Evolutionary conservation across 352 stramenopile species (phyloP).

Genomic region (Thraustochytrium striatum): DNA sequence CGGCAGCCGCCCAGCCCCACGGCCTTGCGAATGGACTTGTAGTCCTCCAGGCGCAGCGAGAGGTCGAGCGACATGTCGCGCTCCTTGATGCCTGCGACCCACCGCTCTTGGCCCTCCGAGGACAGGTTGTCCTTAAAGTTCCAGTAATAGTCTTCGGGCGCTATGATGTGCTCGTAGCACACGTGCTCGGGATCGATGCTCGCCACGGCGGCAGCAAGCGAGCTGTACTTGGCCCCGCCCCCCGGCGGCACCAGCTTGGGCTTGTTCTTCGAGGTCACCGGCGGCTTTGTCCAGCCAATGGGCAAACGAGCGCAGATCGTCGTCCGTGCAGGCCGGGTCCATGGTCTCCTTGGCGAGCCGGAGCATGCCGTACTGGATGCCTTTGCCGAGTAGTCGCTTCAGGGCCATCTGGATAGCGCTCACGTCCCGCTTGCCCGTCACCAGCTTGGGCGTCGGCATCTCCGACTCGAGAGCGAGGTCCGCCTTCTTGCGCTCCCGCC

Average conservation of each 20-base stretch:
- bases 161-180: constrained; percentile 3
- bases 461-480: too few relatives aligned
- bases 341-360: neutral
- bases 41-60: neutral
- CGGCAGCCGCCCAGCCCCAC: constrained; percentile 19
- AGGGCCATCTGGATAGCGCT: neutral
- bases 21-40: constrained; percentile 30
- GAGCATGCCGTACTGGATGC: constrained; percentile 18
- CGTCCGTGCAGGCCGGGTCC: neutral
- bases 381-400: constrained; percentile 38
- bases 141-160: constrained; percentile 28
- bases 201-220: neutral
- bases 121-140: constrained; percentile 1
- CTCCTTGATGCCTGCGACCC: neutral
- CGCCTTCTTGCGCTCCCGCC: too few relatives aligned
- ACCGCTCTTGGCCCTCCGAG: neutral
- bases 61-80: neutral
- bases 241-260: constrained; percentile 8
- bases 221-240: constrained; percentile 15
- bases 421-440: constrained; percentile 23
- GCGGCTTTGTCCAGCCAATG: constrained; percentile 1
- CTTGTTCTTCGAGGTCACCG: constrained; percentile 11
- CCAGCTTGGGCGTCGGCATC: too few relatives aligned
- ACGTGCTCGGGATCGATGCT: neutral
- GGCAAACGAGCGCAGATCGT: constrained; percentile 16